Base-by-base conservation (phyloP, 2,329 filamentous ascomycete species). In the Aspergillus sp. region DNA sequence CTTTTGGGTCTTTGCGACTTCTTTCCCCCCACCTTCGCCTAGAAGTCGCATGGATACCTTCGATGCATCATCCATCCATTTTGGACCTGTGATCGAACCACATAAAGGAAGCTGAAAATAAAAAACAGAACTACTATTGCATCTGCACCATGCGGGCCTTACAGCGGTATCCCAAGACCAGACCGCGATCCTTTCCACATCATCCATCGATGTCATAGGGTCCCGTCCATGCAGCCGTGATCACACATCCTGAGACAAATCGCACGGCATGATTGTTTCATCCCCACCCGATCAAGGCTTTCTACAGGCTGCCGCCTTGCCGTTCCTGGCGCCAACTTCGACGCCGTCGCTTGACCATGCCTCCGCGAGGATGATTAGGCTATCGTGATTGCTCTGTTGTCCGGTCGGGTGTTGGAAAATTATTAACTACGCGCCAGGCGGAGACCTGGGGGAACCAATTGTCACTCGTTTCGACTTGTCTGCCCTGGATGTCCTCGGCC, bases 271-370 rank as follows among this genome's bases (percentile, higher is more conserved):
- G 39, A 24, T 55, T 62, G 64, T 66, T 65, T 66, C 63, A 66
- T 60, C 56, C 54, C 56, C 62, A 60, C 62, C 49, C 12, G 51
- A 36, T 59, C 57, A 59, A 59, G 53, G 63, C 61, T 63, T 65
- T 63, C 56, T 55, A 63, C 50, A 59, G 60, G 58, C 54, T 58
- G 56, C 60, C 55, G 53, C 62, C 49, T 52, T 59, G 49, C 63
- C 58, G 64, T 67, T 62, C 62, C 64, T 67, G 64, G 61, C 58
- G 53, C 58, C 47, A 61, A 52, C n/a, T 24, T 26, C 26, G 45
- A 39, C 58, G 31, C 58, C 54, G 50, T 60, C 55, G 54, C 54
- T 54, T 54, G 57, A 55, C 45, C 29, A 54, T 54, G n/a, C 32
- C 18, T 24, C 52, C 42, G 22, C 29, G 45, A 52, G 20, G 36